Evolutionary conservation across 2,329 filamentous ascomycete genomes (phyloP).

Genomic region (Nemania bipapillata): DNA sequence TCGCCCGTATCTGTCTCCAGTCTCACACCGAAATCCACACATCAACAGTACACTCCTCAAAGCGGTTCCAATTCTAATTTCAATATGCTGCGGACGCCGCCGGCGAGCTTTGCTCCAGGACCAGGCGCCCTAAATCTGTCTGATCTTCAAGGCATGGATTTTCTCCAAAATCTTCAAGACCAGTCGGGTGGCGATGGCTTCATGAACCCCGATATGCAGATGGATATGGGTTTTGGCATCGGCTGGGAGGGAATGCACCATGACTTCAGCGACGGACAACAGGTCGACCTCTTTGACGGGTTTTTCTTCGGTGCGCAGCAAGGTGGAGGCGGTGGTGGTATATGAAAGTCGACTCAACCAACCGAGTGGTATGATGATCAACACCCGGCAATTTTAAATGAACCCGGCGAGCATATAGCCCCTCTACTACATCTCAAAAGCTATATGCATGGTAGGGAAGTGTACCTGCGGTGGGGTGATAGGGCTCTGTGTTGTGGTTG

Average conservation of each 20-base stretch:
- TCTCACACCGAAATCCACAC: slow-evolving; percentile 52
- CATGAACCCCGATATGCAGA: slow-evolving; percentile 59
- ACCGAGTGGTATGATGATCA: not conserved
- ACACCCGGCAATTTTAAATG: not conserved
- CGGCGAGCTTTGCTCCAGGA: slow-evolving; percentile 49
- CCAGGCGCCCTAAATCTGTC: slow-evolving; percentile 53
- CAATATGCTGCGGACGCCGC: slow-evolving; percentile 45
- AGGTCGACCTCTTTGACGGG: slow-evolving; percentile 75
- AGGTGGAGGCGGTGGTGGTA: slow-evolving; percentile 45
- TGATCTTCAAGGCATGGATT: slow-evolving; percentile 66
- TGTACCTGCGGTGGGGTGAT: not conserved
- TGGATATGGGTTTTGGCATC: slow-evolving; percentile 74
- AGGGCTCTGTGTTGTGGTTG: not conserved
- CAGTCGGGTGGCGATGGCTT: slow-evolving; percentile 44
- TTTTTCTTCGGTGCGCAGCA: slow-evolving; percentile 75
- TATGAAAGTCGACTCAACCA: slow-evolving; percentile 14
- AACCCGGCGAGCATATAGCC: slow-evolving; percentile 5
- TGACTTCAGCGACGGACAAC: slow-evolving; percentile 68
- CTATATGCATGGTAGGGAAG: slow-evolving; percentile 5
- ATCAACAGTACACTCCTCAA: slow-evolving; percentile 40
- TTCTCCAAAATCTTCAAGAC: slow-evolving; percentile 60
- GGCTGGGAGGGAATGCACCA: slow-evolving; percentile 72
- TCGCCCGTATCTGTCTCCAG: slow-evolving; percentile 53
- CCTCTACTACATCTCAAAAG: slow-evolving; percentile 13
- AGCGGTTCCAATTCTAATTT: slow-evolving; percentile 42